Percentiles rank a stretch among this genome's conserved stretches.
Conservation (phyloP, 805 yeast species). For the Zygosaccharomyces lentus region DNA sequence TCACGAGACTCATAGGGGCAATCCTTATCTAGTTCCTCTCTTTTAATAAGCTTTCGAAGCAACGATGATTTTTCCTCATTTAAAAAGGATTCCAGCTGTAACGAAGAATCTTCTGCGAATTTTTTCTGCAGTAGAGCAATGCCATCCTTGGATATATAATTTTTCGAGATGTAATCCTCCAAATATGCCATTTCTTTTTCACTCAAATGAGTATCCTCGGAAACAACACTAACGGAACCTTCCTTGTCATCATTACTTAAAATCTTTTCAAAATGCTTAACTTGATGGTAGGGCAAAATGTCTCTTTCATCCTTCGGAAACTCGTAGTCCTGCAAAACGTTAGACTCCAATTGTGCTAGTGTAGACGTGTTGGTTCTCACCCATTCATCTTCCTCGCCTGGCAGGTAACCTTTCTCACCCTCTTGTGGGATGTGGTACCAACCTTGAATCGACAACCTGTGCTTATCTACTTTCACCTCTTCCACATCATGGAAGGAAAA, state of each 20-base stretch:
- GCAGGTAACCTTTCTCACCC: slow-evolving; percentile 81
- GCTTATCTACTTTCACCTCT: slow-evolving; percentile 88
- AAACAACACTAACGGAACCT: slow-evolving; percentile 14
- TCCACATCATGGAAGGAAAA: slow-evolving; percentile 96
- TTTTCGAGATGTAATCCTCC: slow-evolving; percentile 50
- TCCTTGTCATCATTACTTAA: slow-evolving; percentile 20
- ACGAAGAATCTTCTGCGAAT: slow-evolving; percentile 65
- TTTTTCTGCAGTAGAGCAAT: slow-evolving; percentile 42
- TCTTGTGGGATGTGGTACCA: slow-evolving; percentile 98
- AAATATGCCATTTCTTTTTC: slow-evolving; percentile 49
- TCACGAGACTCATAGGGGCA: slow-evolving; percentile 57
- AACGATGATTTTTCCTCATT: slow-evolving; percentile 47
- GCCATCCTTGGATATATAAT: slow-evolving; percentile 40
- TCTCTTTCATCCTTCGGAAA: slow-evolving; percentile 63
- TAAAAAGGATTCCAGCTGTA: slow-evolving; percentile 63
- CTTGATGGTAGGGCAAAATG: slow-evolving; percentile 40
- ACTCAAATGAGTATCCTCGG: slow-evolving; percentile 26
- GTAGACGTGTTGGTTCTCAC: slow-evolving; percentile 67
- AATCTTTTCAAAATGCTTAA: slow-evolving; percentile 32
- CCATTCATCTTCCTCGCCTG: slow-evolving; percentile 70
- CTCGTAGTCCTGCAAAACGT: slow-evolving; percentile 72
- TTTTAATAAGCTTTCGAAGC: slow-evolving; percentile 47
- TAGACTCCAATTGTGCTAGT: slow-evolving; percentile 71
- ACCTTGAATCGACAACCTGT: slow-evolving; percentile 90
- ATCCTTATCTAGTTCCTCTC: slow-evolving; percentile 54